Evolutionary conservation across 108 stramenopile species (phyloP), one percentile per base, ranked within the genome.

Genomic region (Fragilariopsis cylindrus): DNA sequence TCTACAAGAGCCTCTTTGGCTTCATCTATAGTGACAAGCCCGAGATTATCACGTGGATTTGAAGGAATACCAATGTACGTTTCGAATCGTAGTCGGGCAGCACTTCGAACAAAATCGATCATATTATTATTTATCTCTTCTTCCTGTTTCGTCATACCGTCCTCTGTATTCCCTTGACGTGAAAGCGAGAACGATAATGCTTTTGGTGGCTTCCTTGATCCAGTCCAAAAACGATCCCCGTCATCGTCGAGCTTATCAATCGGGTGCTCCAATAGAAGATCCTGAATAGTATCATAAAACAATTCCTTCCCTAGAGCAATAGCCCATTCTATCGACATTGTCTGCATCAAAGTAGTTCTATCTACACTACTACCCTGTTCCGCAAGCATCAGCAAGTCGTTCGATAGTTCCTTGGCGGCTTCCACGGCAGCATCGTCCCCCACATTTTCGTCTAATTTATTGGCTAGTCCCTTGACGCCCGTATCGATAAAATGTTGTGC

Each of bases 211-310:
- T 89, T 85, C 56, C 96, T 75, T 12, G 90, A 81, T 4, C 97
- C 97, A 40, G 89, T 84, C 98, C 98, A 99, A 76, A 98, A 99
- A 7, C 83, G 91, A 48, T 89, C 79, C 1, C 94, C 98, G 62
- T 99, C 97, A 30, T 99, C 98, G 76, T 98, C 98, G 4, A 90
- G 52, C 60, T 90, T 92, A 75, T 96, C 97, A 16, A 86, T 40
- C 4, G 99, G 98, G 77, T 99, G 94, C 64, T 93, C 83, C 44
- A 72, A 30, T 1, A 96, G 74, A 46, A 96, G 83, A 39, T 87
- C 83, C 9, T 73, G 54, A 40, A 90, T 88, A 5, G 89, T 54
- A 3, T 77, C 81, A 58, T 64, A 75, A 78, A 92, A 96, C 4
- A 92, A 71, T 39, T 74, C 39, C 21, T 81, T 47, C 48, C 89